Evolutionary conservation across 495 filamentous ascomycete species (phyloP).

Genomic region (Lepraria neglecta): DNA sequence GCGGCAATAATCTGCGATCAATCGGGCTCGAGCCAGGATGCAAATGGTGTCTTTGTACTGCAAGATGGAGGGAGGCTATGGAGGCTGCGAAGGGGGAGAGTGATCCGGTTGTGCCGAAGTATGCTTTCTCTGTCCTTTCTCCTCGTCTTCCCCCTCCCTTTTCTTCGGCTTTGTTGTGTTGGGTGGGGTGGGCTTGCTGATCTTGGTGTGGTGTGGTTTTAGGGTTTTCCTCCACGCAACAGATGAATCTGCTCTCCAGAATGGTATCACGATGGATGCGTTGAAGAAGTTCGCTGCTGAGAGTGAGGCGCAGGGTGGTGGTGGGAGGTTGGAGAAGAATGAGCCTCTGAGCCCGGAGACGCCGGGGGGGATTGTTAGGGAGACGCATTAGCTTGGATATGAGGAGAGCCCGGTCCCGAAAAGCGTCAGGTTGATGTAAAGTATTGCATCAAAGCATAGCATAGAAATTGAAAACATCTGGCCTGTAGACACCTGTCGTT

Average conservation of each 20-base stretch:
- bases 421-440: neutral
- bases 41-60: constrained; percentile 54
- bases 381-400: constrained; percentile 24
- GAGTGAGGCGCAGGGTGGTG: constrained; percentile 21
- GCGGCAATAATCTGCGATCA: constrained; percentile 51
- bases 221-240: constrained; percentile 31
- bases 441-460: neutral
- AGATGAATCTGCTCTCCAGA: constrained; percentile 26
- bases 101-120: constrained; percentile 31
- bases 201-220: neutral
- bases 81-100: constrained; percentile 34
- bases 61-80: constrained; percentile 38
- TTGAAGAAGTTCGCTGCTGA: constrained; percentile 31
- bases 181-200: neutral
- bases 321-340: constrained; percentile 21
- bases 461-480: too few relatives aligned
- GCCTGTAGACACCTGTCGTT: too few relatives aligned
- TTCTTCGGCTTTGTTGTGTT: too few relatives aligned
- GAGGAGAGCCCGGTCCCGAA: neutral
- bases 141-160: neutral
- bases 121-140: constrained; percentile 6
- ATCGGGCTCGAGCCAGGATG: constrained; percentile 50
- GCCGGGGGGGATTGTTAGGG: constrained; percentile 24
- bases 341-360: constrained; percentile 22
- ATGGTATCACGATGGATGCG: constrained; percentile 29